Percentiles rank a stretch among this genome's conserved stretches.
Evolutionary conservation across 148 eudicot species (phyloP).

Genomic region (Rhododendron simsii): DNA sequence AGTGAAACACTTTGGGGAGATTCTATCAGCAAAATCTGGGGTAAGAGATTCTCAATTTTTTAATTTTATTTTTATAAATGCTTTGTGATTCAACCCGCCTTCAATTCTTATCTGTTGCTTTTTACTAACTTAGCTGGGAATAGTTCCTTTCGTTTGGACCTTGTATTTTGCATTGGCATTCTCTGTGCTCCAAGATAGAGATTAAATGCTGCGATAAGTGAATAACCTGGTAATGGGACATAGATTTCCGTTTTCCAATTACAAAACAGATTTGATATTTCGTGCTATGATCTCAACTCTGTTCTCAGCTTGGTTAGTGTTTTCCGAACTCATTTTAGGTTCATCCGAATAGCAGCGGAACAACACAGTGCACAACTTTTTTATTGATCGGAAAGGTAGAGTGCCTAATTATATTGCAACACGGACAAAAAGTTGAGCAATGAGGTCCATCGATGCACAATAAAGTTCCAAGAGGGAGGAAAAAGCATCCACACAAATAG

Average conservation of each 20-base stretch:
- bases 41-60: slow-evolving; percentile 17
- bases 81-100: background rate
- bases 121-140: background rate
- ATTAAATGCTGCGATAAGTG: background rate
- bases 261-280: too few relatives aligned
- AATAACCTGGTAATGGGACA: background rate
- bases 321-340: background rate
- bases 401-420: too few relatives aligned
- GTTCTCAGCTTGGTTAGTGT: background rate
- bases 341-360: background rate
- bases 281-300: too few relatives aligned
- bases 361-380: background rate
- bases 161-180: background rate
- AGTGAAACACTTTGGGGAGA: slow-evolving; percentile 32
- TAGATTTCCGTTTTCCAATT: too few relatives aligned
- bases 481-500: too few relatives aligned
- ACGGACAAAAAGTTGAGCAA: too few relatives aligned
- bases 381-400: too few relatives aligned
- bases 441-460: background rate
- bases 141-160: background rate
- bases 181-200: background rate
- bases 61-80: too few relatives aligned
- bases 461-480: too few relatives aligned
- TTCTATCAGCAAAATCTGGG: slow-evolving; percentile 38
- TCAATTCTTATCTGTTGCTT: background rate